Evolutionary conservation across 73 alveolate genomes (phyloP).

Genomic region (Paramecium biaurelia): DNA sequence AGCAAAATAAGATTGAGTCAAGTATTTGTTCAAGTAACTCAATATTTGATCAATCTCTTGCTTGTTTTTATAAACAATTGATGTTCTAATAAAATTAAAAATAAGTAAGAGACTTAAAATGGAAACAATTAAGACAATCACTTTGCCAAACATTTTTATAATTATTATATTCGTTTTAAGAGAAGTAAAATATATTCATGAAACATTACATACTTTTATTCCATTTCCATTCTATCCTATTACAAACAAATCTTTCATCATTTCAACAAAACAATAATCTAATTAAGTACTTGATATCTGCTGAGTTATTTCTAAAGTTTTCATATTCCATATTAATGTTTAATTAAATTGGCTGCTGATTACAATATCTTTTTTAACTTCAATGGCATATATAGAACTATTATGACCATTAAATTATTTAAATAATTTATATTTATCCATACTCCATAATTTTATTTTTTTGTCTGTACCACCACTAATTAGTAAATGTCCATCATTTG

Average conservation of each 20-base stretch:
- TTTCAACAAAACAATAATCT: neutral
- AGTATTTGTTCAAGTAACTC: neutral
- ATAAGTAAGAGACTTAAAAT: neutral
- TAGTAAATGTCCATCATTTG: neutral
- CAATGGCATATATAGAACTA: neutral
- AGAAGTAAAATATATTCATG: neutral
- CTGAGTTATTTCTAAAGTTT: neutral
- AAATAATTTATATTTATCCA: neutral
- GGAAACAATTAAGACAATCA: neutral
- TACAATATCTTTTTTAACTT: neutral
- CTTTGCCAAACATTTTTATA: constrained; percentile 4
- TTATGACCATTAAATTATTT: neutral
- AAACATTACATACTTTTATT: neutral
- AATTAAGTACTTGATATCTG: neutral
- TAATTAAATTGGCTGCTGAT: neutral
- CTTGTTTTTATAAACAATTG: neutral
- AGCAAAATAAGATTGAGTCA: neutral
- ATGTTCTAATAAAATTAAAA: neutral
- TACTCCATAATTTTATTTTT: neutral
- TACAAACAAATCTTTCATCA: neutral
- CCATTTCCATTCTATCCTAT: neutral
- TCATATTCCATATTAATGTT: neutral
- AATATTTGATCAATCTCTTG: neutral
- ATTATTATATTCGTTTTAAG: neutral
- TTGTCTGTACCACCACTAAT: neutral